A percentile compares a stretch with the other conserved stretches of the same genome.
phyloP scores from a whole-genome alignment of 2,329 filamentous ascomycete genomes.

The Colletotrichum brevisporum region DNA sequence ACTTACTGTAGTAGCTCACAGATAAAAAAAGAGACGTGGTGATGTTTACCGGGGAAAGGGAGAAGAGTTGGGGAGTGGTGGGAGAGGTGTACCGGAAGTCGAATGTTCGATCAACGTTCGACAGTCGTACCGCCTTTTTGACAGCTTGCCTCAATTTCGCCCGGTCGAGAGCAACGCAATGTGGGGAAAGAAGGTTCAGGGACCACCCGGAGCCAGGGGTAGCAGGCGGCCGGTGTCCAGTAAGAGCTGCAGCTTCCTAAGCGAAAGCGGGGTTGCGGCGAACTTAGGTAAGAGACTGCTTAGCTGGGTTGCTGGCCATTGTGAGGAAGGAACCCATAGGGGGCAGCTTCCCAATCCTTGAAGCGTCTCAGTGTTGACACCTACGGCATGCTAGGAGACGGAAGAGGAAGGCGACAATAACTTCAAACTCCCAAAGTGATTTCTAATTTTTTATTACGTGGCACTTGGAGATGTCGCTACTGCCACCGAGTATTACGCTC shows the following conservation, averaged over 20 bases:
- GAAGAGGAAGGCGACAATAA: not conserved
- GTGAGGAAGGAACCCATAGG: too few species aligned
- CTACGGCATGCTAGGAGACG: not conserved
- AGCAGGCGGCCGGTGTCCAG: slow-evolving; percentile 28
- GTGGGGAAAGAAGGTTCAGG: slow-evolving; percentile 47
- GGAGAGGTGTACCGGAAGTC: slow-evolving; percentile 26
- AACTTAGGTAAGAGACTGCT: slow-evolving; percentile 36
- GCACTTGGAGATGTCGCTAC: too few species aligned
- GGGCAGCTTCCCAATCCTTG: not conserved
- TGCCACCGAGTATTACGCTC: not conserved
- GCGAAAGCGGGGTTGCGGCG: slow-evolving; percentile 38
- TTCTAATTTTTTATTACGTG: too few species aligned
- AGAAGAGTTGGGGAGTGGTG: slow-evolving; percentile 45
- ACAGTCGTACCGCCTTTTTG: slow-evolving; percentile 47
- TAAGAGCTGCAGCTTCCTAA: slow-evolving; percentile 18
- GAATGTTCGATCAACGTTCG: slow-evolving; percentile 31
- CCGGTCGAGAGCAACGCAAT: slow-evolving; percentile 40
- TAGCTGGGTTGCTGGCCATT: slow-evolving; percentile 13
- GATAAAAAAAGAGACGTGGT: slow-evolving; percentile 4
- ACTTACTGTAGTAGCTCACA: slow-evolving; percentile 14
- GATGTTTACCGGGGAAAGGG: slow-evolving; percentile 32
- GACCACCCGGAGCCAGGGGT: slow-evolving; percentile 38
- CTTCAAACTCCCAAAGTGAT: too few species aligned
- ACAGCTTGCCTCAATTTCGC: slow-evolving; percentile 52
- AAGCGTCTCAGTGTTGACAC: slow-evolving; percentile 8